These are phyloP conservation scores for Akanthomyces lecanii DNA, from an alignment of 2,329 filamentous ascomycete species.

Conservation along the genomic window DNA sequence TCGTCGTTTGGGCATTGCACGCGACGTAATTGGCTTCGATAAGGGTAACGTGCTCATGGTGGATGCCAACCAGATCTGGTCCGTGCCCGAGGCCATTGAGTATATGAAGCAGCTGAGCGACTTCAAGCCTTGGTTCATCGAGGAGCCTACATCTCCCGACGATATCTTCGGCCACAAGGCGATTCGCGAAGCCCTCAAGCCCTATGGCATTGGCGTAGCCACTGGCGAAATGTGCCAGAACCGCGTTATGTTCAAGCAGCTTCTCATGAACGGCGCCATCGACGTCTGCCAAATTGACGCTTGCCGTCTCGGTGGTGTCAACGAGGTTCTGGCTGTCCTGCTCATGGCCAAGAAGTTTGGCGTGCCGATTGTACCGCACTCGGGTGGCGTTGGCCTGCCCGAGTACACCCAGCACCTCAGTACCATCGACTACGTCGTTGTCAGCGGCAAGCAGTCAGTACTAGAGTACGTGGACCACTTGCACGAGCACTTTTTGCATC, in stretches of 20 bases:
- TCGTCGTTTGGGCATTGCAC: conserved; percentile 65
- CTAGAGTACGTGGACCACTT: conserved; percentile 91
- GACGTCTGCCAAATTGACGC: conserved; percentile 89
- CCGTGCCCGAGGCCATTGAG: conserved; percentile 79
- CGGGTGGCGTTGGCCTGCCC: conserved; percentile 81
- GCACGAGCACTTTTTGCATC: conserved; percentile 88
- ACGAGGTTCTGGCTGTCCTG: conserved; percentile 86
- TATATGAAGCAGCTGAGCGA: conserved; percentile 80
- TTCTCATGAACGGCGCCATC: conserved; percentile 73
- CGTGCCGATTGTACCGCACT: conserved; percentile 84
- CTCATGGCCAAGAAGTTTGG: conserved; percentile 76
- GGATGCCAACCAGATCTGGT: conserved; percentile 91
- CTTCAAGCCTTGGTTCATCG: conserved; percentile 91
- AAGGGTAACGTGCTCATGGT: conserved; percentile 84
- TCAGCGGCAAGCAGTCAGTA: conserved; percentile 74
- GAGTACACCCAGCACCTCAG: conserved; percentile 92
- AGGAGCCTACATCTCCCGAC: conserved; percentile 87
- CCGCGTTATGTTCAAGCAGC: conserved; percentile 89
- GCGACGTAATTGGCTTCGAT: conserved; percentile 78
- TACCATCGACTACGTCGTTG: conserved; percentile 89
- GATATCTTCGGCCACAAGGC: conserved; percentile 86
- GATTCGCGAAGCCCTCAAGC: conserved; percentile 72
- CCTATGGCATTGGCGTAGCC: conserved; percentile 74
- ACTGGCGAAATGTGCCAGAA: conserved; percentile 97
- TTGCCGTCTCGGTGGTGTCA: conserved; percentile 83